These are phyloP conservation scores for Apophysomyces elegans DNA, from an alignment of 371 early-diverging fungal species.

Conservation along the genomic window DNA sequence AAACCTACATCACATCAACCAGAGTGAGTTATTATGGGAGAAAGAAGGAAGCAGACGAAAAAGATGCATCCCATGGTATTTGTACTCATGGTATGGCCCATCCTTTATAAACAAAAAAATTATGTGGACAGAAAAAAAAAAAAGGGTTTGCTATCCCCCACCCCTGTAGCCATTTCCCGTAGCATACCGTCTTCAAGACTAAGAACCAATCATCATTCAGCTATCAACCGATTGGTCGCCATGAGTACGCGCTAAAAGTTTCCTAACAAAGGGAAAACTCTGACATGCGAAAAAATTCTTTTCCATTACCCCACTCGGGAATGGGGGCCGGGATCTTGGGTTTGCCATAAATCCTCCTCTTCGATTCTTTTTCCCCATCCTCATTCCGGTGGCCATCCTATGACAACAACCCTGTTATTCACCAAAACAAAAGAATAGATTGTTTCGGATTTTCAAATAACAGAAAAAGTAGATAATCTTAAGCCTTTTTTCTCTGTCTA, in stretches of 20 bases:
- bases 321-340: not conserved
- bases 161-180: not conserved
- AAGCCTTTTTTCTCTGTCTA: too few species aligned
- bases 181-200: not conserved
- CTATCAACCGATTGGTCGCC: constrained; percentile 4
- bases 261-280: constrained; percentile 5
- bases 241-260: constrained; percentile 1
- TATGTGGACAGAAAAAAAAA: not conserved
- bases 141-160: not conserved
- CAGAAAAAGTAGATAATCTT: too few species aligned
- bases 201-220: not conserved
- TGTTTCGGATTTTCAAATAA: too few species aligned
- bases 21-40: too few species aligned
- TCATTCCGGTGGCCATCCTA: not conserved
- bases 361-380: not conserved
- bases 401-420: not conserved
- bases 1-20: too few species aligned
- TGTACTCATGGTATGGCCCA: not conserved
- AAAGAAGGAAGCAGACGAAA: not conserved
- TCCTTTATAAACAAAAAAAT: not conserved
- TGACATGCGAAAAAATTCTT: not conserved
- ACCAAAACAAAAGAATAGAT: not conserved
- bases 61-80: not conserved
- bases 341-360: not conserved
- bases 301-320: not conserved